A percentile compares a stretch with the other conserved stretches of the same genome.
Evolutionary conservation across 1,284 basidiomycete genomes (phyloP).

Genomic region (Naganishia sp.): DNA sequence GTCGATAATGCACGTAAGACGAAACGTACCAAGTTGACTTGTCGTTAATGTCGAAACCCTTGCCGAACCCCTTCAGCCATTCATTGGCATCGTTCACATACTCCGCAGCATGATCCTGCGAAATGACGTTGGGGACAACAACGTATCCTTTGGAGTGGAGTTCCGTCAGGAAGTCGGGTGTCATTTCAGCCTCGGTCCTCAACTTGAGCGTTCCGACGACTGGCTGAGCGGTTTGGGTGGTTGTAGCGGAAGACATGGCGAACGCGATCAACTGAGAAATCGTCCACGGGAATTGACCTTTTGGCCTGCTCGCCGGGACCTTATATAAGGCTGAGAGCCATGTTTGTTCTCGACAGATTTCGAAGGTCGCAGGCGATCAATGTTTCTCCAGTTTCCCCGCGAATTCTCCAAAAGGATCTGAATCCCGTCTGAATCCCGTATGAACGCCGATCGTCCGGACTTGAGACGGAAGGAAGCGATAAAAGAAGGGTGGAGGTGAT

Average conservation of each 20-base stretch:
- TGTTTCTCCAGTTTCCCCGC: background rate
- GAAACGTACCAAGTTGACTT: constrained; percentile 40
- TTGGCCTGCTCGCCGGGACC: too few species aligned
- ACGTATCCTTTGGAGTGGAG: constrained; percentile 36
- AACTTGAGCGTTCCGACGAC: constrained; percentile 24
- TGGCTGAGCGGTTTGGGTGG: constrained; percentile 13
- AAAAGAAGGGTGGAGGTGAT: too few species aligned
- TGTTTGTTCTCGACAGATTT: background rate
- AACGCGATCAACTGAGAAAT: background rate
- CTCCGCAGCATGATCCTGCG: constrained; percentile 37
- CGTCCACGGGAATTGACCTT: background rate
- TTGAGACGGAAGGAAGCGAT: too few species aligned
- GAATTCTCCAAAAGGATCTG: background rate
- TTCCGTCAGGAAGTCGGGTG: constrained; percentile 24
- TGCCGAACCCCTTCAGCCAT: constrained; percentile 45
- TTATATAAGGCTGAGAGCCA: too few species aligned
- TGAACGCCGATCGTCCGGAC: constrained; percentile 7
- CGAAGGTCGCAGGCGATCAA: background rate
- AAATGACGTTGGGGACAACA: constrained; percentile 43
- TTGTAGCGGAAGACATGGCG: constrained; percentile 17
- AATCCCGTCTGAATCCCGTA: background rate
- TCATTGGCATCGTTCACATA: constrained; percentile 40
- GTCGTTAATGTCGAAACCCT: constrained; percentile 49
- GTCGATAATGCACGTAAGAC: background rate
- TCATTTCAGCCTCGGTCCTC: constrained; percentile 3